Evolutionary conservation across 148 eudicot species (phyloP).

Genomic region (Salicornia ramosissima): DNA sequence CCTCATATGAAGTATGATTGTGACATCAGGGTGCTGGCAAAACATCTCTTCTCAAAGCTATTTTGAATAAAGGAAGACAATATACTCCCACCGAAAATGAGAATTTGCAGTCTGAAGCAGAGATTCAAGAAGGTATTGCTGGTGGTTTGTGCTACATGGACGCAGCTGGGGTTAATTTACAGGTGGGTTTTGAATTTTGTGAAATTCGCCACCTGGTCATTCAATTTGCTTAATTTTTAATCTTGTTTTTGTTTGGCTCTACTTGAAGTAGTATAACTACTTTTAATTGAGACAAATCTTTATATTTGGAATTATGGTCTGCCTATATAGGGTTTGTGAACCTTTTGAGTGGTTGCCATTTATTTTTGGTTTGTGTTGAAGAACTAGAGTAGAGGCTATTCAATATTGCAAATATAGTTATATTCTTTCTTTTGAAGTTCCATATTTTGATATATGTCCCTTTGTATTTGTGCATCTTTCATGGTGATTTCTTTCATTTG

Average conservation of each 20-base stretch:
- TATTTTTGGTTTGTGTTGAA: not conserved
- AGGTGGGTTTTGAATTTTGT: conserved; percentile 40
- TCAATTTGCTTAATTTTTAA: not conserved
- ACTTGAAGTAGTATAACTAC: not conserved
- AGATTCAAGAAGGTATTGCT: conserved; percentile 69
- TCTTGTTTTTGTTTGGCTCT: not conserved
- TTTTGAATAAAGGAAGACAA: conserved; percentile 49
- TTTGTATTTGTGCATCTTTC: too few relatives aligned
- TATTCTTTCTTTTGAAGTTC: not conserved
- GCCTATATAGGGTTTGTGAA: not conserved
- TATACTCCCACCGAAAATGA: conserved; percentile 34
- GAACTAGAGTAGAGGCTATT: not conserved
- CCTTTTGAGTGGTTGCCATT: not conserved
- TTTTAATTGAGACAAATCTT: not conserved
- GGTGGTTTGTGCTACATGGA: conserved; percentile 90
- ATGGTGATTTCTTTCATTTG: not conserved
- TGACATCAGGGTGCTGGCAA: conserved; percentile 87
- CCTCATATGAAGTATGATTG: conserved; percentile 12
- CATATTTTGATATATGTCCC: not conserved
- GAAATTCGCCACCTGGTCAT: conserved; percentile 3
- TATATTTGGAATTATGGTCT: not conserved
- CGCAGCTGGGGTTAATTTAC: conserved; percentile 81
- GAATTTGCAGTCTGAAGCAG: conserved; percentile 48
- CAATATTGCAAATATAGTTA: not conserved
- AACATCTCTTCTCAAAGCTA: conserved; percentile 87